Evolutionary conservation across 805 yeast species (phyloP), one percentile per base, ranked within the genome.

Genomic region (Wickerhamomyces bisporus): DNA sequence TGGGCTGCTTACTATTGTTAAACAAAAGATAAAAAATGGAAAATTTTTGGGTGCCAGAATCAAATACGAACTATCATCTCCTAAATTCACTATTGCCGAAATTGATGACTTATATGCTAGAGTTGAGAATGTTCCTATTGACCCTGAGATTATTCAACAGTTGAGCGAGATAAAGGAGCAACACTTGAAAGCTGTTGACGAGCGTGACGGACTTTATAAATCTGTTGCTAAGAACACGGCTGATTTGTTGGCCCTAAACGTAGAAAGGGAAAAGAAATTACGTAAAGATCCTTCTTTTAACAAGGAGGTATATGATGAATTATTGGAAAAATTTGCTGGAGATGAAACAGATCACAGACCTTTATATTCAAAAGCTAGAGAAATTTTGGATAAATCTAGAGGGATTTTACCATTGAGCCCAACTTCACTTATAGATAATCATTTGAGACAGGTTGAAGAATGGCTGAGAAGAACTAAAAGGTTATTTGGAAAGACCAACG

Each of bases 391-490:
- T 2, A 50, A 48, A 38, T 35, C 42, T 1, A 43, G 44, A 26
- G 46, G 42, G 15, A 26, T 37, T 9, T 12, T 30, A 16, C 39
- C 41, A 5, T 32, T 30, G 10, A 34, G 25, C 9, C 36, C 26
- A n/a, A 6, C 30, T 2, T 30, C 28, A 19, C 30, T 35, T 14
- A 38, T 60, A 18, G 62, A 54, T 27, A 32, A 30, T 31, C 41
- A 49, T 25, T 35, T 61, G 19, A 44, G 45, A 35, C 40, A 32
- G 6, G 58, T 58, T 26, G 70, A 67, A 25, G 58, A 53, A 9
- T 69, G 74, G 74, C 42, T 60, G 40, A 51, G 61, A 36, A 43
- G 40, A 23, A 57, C 66, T 17, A 58, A 58, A 41, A 47, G 50
- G 34, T 37, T 61, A 4, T 57, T 66, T 38, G 66, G 67, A 29